Percentiles rank a stretch among this genome's conserved stretches.
Conservation (phyloP, 1,284 basidiomycete species). For the Melampsora americana region DNA sequence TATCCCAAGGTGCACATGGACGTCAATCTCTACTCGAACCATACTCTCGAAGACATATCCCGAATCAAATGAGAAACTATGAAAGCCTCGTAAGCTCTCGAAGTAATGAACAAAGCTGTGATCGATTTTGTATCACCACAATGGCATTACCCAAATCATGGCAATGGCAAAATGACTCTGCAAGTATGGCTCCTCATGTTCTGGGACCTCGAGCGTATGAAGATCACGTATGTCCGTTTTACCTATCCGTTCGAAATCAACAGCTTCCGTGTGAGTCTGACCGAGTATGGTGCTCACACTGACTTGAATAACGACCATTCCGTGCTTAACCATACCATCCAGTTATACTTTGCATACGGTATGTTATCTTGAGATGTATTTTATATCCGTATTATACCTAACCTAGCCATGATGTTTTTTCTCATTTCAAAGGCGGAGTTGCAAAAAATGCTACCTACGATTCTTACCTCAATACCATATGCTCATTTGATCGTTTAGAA, state of each 20-base stretch:
- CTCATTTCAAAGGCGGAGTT: conserved; percentile 60
- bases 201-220: conserved; percentile 41
- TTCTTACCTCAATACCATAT: conserved; percentile 66
- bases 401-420: conserved; percentile 12
- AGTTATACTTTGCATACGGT: conserved; percentile 42
- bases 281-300: not conserved
- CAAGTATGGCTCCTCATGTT: conserved; percentile 29
- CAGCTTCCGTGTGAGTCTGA: not conserved
- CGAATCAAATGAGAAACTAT: not conserved
- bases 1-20: not conserved
- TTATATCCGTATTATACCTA: not conserved
- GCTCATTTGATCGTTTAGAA: conserved; percentile 57
- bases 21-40: not conserved
- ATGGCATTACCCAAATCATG: conserved; percentile 42
- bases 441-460: conserved; percentile 62
- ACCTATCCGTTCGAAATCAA: not conserved
- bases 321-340: not conserved
- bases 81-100: not conserved
- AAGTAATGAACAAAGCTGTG: not conserved
- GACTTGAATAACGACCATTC: not conserved
- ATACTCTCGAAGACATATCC: not conserved
- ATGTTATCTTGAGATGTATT: not conserved
- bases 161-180: conserved; percentile 32
- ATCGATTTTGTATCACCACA: conserved; percentile 29
- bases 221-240: conserved; percentile 41